These are phyloP conservation scores for Annona cherimola DNA, from an alignment of 164 flowering plant genomes.

Conservation along the genomic window DNA sequence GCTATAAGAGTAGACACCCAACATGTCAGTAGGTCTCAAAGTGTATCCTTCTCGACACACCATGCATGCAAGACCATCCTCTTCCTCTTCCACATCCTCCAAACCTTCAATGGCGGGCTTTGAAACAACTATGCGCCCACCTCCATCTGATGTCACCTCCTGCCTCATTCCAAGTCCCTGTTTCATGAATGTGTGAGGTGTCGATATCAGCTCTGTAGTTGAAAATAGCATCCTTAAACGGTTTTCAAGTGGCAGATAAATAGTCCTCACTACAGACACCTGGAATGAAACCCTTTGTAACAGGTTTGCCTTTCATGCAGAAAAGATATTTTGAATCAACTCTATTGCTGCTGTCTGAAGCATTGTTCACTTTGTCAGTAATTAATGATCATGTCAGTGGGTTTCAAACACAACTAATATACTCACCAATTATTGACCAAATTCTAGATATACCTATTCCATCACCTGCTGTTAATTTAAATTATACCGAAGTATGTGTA, in stretches of 20 bases:
- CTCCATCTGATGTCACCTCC: conserved; percentile 83
- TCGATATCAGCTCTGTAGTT: background rate
- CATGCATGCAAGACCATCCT: conserved; percentile 98
- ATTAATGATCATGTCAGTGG: too few relatives aligned
- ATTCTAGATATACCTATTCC: too few relatives aligned
- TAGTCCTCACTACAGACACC: too few relatives aligned
- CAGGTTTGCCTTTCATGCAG: too few relatives aligned
- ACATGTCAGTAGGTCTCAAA: conserved; percentile 80
- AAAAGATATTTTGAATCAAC: too few relatives aligned
- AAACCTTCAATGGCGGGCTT: conserved; percentile 79
- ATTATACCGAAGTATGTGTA: too few relatives aligned
- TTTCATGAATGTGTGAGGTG: conserved; percentile 3
- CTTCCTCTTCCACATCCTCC: conserved; percentile 95
- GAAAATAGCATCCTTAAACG: background rate
- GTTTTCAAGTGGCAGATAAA: background rate
- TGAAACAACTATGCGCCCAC: conserved; percentile 80
- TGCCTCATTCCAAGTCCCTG: conserved; percentile 91
- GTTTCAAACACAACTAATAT: too few relatives aligned
- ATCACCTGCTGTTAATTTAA: too few relatives aligned
- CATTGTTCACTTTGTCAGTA: too few relatives aligned
- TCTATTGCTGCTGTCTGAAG: too few relatives aligned
- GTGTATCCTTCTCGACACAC: conserved; percentile 98
- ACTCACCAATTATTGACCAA: too few relatives aligned
- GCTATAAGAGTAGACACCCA: conserved; percentile 92
- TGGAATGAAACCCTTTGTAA: too few relatives aligned